Evolutionary conservation across 2,329 filamentous ascomycete species (phyloP), one percentile per base, ranked within the genome.

Genomic region (Ophiostoma piceae): DNA sequence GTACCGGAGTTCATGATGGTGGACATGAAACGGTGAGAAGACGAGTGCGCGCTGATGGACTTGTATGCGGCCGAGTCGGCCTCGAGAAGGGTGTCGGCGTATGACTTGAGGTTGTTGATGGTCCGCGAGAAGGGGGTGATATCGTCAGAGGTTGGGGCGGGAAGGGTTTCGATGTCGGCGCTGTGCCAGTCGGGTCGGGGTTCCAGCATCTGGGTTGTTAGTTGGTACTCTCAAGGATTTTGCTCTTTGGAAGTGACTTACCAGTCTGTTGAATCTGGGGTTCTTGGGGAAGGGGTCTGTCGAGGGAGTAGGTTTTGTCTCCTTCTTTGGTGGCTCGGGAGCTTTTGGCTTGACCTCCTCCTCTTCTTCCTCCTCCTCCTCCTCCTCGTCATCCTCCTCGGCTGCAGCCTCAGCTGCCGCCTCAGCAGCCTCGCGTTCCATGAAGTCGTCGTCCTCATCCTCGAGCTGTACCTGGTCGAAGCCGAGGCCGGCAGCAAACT

Each of bases 1-100:
- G 96, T 99, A 83, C 95, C 95, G 1, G 94, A 96, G 11, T 92
- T 84, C 92, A 98, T 97, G 78, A 99, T 97, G 22, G 93, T 96
- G 1, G 94, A 92, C 84, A 98, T 89, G 83, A 99, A 99, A 78
- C 94, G 96, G 79, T 96, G 91, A 57, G 94, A 94, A 2, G 94
- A 95, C 35, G 92, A 92, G 67, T 92, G 88, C 7, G 91, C 88
- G 70, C 91, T 82, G 74, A 92, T 89, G 35, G 88, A 86, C 69
- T 85, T 84, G 80, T 97, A 99, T 66, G 87, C 83, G 57, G 87
- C 84, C 72, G 90, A 90, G 77, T 99, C 95, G 35, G 87, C 84
- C 69, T 96, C 89, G 26, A 98, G 82, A 7, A 98, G 83, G 11
- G 85, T 83, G 72, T 87, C 86, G 3, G 92, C 93, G 78, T 96